A percentile compares a stretch with the other conserved stretches of the same genome.
Evolutionary conservation across 164 flowering plant species (phyloP).

Genomic region (Sedum album): DNA sequence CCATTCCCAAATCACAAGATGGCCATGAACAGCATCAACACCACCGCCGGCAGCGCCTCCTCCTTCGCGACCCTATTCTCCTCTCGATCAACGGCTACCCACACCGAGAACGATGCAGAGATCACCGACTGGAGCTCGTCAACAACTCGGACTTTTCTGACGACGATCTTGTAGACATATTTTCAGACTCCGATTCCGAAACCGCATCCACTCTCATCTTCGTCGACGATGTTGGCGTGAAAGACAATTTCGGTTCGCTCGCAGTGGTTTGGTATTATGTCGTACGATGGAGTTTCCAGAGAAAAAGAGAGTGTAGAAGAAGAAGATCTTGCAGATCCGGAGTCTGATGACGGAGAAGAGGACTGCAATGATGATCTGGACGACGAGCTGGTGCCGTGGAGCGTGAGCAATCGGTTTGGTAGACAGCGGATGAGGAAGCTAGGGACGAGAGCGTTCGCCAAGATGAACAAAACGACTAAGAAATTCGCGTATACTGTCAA

Average conservation of each 20-base stretch:
- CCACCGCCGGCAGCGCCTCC: background rate
- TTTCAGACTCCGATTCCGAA: background rate
- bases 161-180: background rate
- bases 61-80: background rate
- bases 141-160: constrained; percentile 14
- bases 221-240: background rate
- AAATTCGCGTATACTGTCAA: constrained; percentile 12
- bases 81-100: background rate
- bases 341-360: constrained; percentile 14
- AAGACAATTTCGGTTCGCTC: background rate
- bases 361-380: constrained; percentile 22
- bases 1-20: background rate
- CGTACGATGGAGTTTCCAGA: background rate
- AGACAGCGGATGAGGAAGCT: constrained; percentile 43
- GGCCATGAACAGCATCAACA: background rate
- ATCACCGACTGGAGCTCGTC: constrained; percentile 25
- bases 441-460: constrained; percentile 28
- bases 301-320: background rate
- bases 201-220: background rate
- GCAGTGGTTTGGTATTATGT: background rate
- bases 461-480: constrained; percentile 23
- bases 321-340: background rate
- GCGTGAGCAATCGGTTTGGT: constrained; percentile 22
- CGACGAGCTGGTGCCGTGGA: constrained; percentile 39
- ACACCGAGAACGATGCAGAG: background rate